A percentile compares a stretch with the other conserved stretches of the same genome.
Evolutionary conservation across 192 early-diverging fungal genomes (phyloP).

Genomic region (Umbelopsis sp.): DNA sequence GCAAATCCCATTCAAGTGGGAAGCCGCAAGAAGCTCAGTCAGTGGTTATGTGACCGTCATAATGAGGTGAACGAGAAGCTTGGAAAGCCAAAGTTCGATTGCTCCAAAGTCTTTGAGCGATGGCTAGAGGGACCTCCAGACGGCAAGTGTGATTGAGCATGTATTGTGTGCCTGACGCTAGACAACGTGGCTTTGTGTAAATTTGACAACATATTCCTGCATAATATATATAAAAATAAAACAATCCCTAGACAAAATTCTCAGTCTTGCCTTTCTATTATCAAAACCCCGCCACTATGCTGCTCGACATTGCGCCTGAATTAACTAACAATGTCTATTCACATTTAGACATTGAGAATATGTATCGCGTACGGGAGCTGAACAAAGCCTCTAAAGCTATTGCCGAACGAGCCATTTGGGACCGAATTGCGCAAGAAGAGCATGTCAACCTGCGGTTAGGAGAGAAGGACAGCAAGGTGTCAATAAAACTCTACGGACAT

Average conservation of each 20-base stretch:
- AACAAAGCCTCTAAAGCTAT: background rate
- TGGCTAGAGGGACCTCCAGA: constrained; percentile 84
- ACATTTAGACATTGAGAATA: constrained; percentile 19
- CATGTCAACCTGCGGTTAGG: constrained; percentile 20
- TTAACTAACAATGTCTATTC: constrained; percentile 24
- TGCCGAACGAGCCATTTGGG: constrained; percentile 7
- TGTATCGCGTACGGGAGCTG: constrained; percentile 22
- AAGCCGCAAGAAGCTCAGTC: constrained; percentile 64
- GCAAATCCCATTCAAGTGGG: constrained; percentile 76
- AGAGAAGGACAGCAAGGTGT: background rate
- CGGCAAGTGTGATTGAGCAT: constrained; percentile 64
- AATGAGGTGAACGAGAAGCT: constrained; percentile 92
- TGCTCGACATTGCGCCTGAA: constrained; percentile 26
- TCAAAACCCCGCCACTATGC: background rate
- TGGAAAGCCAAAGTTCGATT: constrained; percentile 93
- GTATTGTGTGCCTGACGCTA: background rate
- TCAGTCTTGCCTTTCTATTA: background rate
- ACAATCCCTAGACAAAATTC: background rate
- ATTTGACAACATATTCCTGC: background rate
- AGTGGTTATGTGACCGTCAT: constrained; percentile 94
- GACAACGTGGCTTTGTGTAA: background rate
- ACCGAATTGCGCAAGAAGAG: constrained; percentile 14
- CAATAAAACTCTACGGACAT: constrained; percentile 3
- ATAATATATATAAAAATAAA: background rate
- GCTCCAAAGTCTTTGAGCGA: constrained; percentile 89